A percentile compares a stretch with the other conserved stretches of the same genome.
Conservation (phyloP, 805 yeast species). For the Candida parachauliodes region DNA sequence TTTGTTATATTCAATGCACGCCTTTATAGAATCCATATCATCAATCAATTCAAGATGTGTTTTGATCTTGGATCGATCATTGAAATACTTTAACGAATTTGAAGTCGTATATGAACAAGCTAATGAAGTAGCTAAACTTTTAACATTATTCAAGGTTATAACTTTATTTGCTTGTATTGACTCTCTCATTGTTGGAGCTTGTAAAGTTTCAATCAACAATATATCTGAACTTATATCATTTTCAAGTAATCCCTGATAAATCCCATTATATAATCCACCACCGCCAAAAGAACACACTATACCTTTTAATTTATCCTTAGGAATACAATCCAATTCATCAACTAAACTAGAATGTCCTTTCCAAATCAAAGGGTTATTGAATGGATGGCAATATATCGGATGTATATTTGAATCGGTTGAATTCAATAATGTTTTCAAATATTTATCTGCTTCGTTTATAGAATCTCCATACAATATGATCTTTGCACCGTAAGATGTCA, state of each 20-base stretch:
- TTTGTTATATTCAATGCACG: slow-evolving; percentile 47
- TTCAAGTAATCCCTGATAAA: slow-evolving; percentile 41
- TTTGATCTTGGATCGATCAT: slow-evolving; percentile 11
- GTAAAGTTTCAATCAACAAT: slow-evolving; percentile 55
- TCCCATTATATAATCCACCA: slow-evolving; percentile 55
- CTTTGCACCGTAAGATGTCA: slow-evolving; percentile 47
- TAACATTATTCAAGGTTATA: slow-evolving; percentile 42
- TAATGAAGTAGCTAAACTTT: slow-evolving; percentile 60
- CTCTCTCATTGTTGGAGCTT: slow-evolving; percentile 55
- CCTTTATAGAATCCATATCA: slow-evolving; percentile 54
- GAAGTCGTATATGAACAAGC: slow-evolving; percentile 59
- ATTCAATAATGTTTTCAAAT: slow-evolving; percentile 27
- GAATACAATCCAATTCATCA: slow-evolving; percentile 38
- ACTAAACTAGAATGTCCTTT: slow-evolving; percentile 50
- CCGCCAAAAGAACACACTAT: slow-evolving; percentile 57
- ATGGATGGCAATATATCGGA: slow-evolving; percentile 54
- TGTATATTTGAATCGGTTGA: slow-evolving; percentile 18
- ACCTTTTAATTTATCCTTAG: slow-evolving; percentile 30
- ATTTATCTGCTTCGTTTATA: slow-evolving; percentile 51
- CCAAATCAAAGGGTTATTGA: slow-evolving; percentile 50
- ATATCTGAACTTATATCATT: slow-evolving; percentile 25
- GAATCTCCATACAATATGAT: slow-evolving; percentile 44
- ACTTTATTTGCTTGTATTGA: slow-evolving; percentile 46
- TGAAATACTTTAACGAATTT: slow-evolving; percentile 42
- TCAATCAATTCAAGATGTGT: slow-evolving; percentile 27